Evolutionary conservation across 2,329 filamentous ascomycete genomes (phyloP), one percentile per base, ranked within the genome.

Genomic region (Dendryphion nanum): DNA sequence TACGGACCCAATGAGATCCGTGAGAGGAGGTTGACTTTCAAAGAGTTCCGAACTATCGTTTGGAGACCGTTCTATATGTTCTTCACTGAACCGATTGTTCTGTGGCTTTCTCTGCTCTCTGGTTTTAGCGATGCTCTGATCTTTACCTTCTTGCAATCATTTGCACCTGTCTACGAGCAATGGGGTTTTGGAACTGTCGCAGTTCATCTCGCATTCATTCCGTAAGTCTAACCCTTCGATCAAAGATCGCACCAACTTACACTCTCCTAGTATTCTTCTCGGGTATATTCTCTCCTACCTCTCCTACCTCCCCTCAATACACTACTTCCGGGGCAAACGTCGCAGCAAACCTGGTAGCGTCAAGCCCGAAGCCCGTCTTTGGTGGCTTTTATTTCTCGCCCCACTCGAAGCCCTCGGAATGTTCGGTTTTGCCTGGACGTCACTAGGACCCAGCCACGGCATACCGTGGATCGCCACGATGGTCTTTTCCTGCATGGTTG

Each of bases 91-190:
- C 83, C 83, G 7, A 86, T 86, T 41, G 83, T 87, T 10, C 68
- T 83, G n/a, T 77, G 75, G 16, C 70, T 86, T 6, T 86, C 83
- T 2, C 72, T 86, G 2, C 77, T 87, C 4, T 82, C 77, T 2
- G 83, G 83, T 24, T 86, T 87, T 69, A 80, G 77, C 4, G 83
- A 87, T 40, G 82, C 82, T 5, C 75, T 89, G 4, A 87, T 88
- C 64, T 89, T 88, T 70, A 86, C 84, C 65, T 85, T 85, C 57
- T 79, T 88, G 35, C 81, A 87, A 57, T 83, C 79, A 0, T 87
- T 86, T 51, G 64, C 68, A 1, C 70, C 84, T 2, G 82, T 88
- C 2, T 85, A 85, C 53, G 64, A 70, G 13, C 81, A 86, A 57
- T 88, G 82, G 81, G 59, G 64, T 15, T 87, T 87, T 45, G 66